These are phyloP conservation scores for Hypomontagnella monticulosa DNA, from an alignment of 495 filamentous ascomycete species.

Conservation along the genomic window DNA sequence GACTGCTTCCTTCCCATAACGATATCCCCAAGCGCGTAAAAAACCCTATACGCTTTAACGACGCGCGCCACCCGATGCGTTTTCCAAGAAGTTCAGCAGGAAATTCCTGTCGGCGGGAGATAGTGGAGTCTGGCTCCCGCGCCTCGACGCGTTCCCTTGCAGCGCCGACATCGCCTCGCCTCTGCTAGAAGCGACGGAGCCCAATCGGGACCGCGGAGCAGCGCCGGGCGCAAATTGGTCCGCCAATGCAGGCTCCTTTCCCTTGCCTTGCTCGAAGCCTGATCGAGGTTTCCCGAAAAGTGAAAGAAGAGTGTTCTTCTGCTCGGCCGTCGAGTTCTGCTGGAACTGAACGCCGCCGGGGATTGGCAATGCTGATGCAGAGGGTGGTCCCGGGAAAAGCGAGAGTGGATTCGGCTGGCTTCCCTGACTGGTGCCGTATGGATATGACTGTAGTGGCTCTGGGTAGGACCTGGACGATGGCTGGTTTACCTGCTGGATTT, in stretches of 20 bases:
- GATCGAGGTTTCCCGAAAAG: constrained; percentile 71
- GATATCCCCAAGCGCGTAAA: not conserved
- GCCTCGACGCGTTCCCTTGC: constrained; percentile 49
- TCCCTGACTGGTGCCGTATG: constrained; percentile 33
- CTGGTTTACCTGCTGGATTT: constrained; percentile 29
- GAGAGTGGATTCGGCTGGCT: constrained; percentile 42
- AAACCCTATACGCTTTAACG: constrained; percentile 10
- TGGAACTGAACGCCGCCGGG: constrained; percentile 34
- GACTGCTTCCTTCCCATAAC: not conserved
- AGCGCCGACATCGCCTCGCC: constrained; percentile 39
- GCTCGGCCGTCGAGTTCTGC: constrained; percentile 60
- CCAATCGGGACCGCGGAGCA: constrained; percentile 52
- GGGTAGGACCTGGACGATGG: constrained; percentile 20
- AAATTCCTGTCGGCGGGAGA: constrained; percentile 79
- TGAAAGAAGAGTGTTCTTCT: constrained; percentile 73
- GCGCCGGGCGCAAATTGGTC: constrained; percentile 50
- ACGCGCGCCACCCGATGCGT: constrained; percentile 43
- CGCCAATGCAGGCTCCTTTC: constrained; percentile 46
- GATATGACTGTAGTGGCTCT: constrained; percentile 33
- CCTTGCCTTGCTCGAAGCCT: constrained; percentile 59
- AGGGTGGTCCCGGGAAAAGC: constrained; percentile 47
- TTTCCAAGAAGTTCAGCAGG: constrained; percentile 76
- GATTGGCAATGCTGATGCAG: constrained; percentile 41
- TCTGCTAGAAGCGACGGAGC: constrained; percentile 55
- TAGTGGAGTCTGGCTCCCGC: constrained; percentile 62